Evolutionary conservation across 2,329 filamentous ascomycete species (phyloP).

Genomic region (Phyllosticta paracitricarpa): DNA sequence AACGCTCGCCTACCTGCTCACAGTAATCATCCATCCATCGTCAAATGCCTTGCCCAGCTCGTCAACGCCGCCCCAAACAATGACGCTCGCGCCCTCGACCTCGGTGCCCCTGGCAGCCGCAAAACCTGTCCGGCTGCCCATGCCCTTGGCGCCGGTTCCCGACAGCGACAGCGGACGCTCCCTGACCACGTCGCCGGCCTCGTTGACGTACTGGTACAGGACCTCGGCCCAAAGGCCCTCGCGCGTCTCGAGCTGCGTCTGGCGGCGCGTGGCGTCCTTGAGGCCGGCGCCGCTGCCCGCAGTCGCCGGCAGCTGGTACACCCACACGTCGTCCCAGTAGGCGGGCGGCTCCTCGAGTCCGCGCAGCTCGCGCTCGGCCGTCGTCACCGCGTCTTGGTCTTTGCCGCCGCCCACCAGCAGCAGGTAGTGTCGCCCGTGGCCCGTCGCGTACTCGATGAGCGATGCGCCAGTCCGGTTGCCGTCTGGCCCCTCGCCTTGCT

Average conservation of each 20-base stretch:
- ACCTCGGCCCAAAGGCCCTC: constrained; percentile 43
- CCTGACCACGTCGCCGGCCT: constrained; percentile 35
- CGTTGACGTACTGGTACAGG: constrained; percentile 35
- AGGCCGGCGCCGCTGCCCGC: constrained; percentile 36
- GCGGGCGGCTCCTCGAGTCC: not conserved
- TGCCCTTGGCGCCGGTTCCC: constrained; percentile 30
- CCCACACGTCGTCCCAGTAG: constrained; percentile 39
- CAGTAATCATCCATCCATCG: constrained; percentile 35
- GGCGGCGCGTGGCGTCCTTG: constrained; percentile 41
- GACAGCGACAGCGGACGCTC: constrained; percentile 22
- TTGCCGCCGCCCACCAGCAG: constrained; percentile 40
- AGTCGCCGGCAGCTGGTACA: constrained; percentile 42
- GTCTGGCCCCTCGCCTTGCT: constrained; percentile 26
- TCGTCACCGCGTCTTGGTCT: constrained; percentile 1
- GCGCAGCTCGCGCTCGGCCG: constrained; percentile 4
- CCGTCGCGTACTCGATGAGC: constrained; percentile 39
- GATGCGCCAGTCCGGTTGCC: constrained; percentile 32
- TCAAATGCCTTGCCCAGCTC: constrained; percentile 29
- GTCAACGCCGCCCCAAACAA: constrained; percentile 46
- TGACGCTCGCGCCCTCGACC: constrained; percentile 37
- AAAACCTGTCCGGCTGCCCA: constrained; percentile 33
- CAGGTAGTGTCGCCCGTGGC: constrained; percentile 43
- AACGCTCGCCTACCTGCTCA: constrained; percentile 20
- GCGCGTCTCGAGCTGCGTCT: constrained; percentile 37
- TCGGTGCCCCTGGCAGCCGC: constrained; percentile 32